A percentile compares a stretch with the other conserved stretches of the same genome.
phyloP scores from a whole-genome alignment of 768 basidiomycete species.

The Tremella fuciformis region DNA sequence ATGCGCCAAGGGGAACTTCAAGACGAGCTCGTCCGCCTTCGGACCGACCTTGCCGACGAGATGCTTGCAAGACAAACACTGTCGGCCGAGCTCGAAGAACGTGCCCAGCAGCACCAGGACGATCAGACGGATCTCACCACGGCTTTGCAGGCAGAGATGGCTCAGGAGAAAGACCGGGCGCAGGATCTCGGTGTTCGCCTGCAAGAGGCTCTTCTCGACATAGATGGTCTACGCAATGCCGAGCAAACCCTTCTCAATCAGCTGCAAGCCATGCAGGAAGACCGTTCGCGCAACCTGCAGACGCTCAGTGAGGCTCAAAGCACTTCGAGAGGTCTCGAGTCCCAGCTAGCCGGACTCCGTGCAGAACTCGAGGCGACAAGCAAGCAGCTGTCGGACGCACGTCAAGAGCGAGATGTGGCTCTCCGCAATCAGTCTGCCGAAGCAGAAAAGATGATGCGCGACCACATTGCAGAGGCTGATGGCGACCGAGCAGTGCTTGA shows the following conservation, averaged over 20 bases:
- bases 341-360: constrained; percentile 68
- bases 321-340: constrained; percentile 70
- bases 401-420: constrained; percentile 73
- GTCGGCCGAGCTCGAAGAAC: constrained; percentile 36
- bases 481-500: constrained; percentile 90
- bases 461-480: constrained; percentile 88
- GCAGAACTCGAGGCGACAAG: constrained; percentile 71
- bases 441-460: constrained; percentile 66
- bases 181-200: constrained; percentile 44
- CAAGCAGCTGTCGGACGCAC: constrained; percentile 65
- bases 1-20: constrained; percentile 38
- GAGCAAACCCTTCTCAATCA: constrained; percentile 56
- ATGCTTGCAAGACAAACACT: constrained; percentile 39
- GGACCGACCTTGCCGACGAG: constrained; percentile 41
- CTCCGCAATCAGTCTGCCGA: constrained; percentile 66
- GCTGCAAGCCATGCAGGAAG: constrained; percentile 65
- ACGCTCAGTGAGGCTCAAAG: constrained; percentile 72
- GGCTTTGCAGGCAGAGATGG: constrained; percentile 36
- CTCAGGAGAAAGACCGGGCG: constrained; percentile 56
- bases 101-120: constrained; percentile 30
- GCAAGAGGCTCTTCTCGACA: constrained; percentile 43
- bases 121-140: constrained; percentile 32
- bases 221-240: constrained; percentile 56
- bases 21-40: constrained; percentile 35
- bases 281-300: constrained; percentile 68